Evolutionary conservation across 73 alveolate genomes (phyloP).

Genomic region (Paraurostyla sp.): DNA sequence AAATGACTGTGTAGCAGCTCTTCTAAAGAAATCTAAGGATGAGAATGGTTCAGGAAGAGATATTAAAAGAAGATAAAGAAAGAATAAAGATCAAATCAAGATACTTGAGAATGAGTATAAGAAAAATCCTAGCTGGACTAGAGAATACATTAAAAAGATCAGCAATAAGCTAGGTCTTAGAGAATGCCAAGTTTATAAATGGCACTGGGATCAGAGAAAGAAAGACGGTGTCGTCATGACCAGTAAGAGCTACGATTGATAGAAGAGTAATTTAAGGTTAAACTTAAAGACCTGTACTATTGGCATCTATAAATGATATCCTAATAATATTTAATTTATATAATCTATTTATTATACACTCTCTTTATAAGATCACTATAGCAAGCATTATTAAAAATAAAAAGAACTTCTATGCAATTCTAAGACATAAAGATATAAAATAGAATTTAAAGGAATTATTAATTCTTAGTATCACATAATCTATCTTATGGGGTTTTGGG

Average conservation of each 20-base stretch:
- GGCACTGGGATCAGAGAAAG: slow-evolving; percentile 83
- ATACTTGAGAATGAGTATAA: slow-evolving; percentile 62
- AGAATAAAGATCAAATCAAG: slow-evolving; percentile 57
- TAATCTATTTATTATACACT: too few species aligned
- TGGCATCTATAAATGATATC: too few species aligned
- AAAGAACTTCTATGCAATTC: too few species aligned
- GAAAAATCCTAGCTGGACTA: slow-evolving; percentile 72
- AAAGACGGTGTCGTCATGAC: slow-evolving; percentile 14
- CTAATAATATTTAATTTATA: too few species aligned
- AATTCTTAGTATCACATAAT: too few species aligned
- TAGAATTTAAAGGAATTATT: too few species aligned
- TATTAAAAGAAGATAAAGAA: slow-evolving; percentile 63
- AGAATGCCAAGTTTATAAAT: slow-evolving; percentile 76
- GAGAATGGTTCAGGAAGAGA: slow-evolving; percentile 23
- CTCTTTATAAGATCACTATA: too few species aligned
- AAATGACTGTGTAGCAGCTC: slow-evolving; percentile 37
- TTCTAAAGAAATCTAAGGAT: slow-evolving; percentile 47
- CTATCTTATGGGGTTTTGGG: too few species aligned
- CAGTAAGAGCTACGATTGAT: background rate
- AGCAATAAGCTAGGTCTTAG: slow-evolving; percentile 65
- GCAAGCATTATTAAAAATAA: too few species aligned
- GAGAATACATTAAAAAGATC: slow-evolving; percentile 50
- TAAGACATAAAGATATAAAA: too few species aligned
- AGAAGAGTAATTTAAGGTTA: too few species aligned
- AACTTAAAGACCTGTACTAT: too few species aligned